Base-by-base conservation (phyloP, 768 basidiomycete genomes). In the Mycena epipterygia region DNA sequence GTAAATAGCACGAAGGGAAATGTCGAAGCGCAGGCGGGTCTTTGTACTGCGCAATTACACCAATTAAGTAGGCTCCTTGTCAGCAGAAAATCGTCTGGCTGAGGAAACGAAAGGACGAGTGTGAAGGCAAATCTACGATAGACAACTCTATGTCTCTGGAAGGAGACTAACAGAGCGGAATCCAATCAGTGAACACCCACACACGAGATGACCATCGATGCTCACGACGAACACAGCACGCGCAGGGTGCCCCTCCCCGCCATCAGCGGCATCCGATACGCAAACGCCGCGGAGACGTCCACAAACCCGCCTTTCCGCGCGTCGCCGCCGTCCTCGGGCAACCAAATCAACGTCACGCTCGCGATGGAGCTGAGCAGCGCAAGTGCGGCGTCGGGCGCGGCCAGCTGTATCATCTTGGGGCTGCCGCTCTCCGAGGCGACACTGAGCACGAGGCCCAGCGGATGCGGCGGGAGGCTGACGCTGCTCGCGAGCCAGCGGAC, bases 211-310 rank as follows among this genome's bases (percentile, higher is more conserved):
- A 46, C 25, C 13, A 52, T 25, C 51, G 21, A 23, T 6, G 25
- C 57, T 37, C 9, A 70, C 68, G 3, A 17, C 14, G 62, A 59
- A 21, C 62, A 56, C 16, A 70, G 30, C 25, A 70, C 68, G 16
- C n/a, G 55, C 48, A 70, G 33, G n/a, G 25, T 5, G 17, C 57
- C 68, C 14, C 27, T 42, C 23, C 56, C 56, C 39, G 39, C 56
- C 33, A 52, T 11, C 32, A 35, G 11, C 8, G 68, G 63, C 57
- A 70, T 44, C 41, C 21, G 39, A 3, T 19, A 3, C 5, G 55
- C 55, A 48, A 51, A 70, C 9, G 4, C 19, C 5, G 37, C 39
- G 23, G 62, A 52, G 19, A 70, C 68, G 37, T 70, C 68, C 14
- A 64, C 33, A 14, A 64, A 33, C 17, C 60, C 49, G 5, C 49